phyloP scores from a whole-genome alignment of 2,329 filamentous ascomycete species.

The Aspergillus ruber region DNA sequence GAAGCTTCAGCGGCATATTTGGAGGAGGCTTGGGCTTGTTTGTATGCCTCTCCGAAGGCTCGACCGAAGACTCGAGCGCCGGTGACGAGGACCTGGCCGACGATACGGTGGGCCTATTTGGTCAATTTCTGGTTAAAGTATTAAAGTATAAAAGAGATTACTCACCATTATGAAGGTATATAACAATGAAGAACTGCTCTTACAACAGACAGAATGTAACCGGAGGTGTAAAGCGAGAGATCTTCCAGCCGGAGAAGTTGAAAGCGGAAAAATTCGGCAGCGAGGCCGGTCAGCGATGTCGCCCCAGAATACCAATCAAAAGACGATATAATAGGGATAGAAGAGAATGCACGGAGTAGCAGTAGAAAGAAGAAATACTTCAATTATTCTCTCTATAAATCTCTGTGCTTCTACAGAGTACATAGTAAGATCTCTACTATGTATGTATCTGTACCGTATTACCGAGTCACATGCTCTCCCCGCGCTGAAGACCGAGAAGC shows the following conservation, averaged over 20 bases:
- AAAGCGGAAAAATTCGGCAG: slow-evolving; percentile 15
- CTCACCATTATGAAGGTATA: slow-evolving; percentile 1
- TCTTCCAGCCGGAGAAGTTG: background rate
- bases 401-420: no score
- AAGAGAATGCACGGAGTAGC: background rate
- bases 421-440: no score
- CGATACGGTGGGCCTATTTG: slow-evolving; percentile 79
- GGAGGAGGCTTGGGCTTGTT: slow-evolving; percentile 82
- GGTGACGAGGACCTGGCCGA: slow-evolving; percentile 86
- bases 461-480: slow-evolving; percentile 9
- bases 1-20: slow-evolving; percentile 70
- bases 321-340: background rate
- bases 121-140: background rate
- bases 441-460: background rate
- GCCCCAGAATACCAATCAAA: background rate
- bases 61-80: slow-evolving; percentile 87
- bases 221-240: slow-evolving; percentile 10
- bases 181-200: background rate
- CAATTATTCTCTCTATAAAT: background rate
- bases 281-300: background rate
- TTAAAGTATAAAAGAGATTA: background rate
- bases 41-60: slow-evolving; percentile 89
- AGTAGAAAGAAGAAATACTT: background rate
- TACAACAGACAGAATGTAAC: slow-evolving; percentile 4
- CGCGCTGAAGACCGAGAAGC: no score